Base-by-base conservation (phyloP, 1,284 basidiomycete genomes). In the Trichosporon faecale region DNA sequence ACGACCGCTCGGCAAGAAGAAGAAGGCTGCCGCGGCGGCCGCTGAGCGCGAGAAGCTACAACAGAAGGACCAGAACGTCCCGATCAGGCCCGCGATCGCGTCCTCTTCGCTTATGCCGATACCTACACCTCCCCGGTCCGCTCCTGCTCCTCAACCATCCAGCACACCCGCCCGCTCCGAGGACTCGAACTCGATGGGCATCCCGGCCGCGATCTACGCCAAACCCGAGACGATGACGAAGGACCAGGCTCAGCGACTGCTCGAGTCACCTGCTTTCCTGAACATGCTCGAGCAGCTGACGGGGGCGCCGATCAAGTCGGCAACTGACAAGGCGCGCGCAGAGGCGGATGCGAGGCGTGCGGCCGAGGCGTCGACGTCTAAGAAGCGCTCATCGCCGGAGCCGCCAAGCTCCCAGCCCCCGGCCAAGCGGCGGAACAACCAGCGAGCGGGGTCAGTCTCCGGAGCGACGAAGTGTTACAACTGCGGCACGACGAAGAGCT, bases 401-500 rank as follows among this genome's bases (percentile, higher is more conserved):
- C 57, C 31, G 9, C 6, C 16, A 18, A 31, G 57, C 29, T 61
- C 57, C 27, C 12, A 14, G 16, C 57, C 29, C 11, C 52, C 52
- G 52, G 25, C 57, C 2, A 61, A 61, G 57, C 14, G 29, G 7
- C 57, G 57, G 11, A 33, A 33, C 57, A 33, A 29, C 29, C 29
- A 23, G 18, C 27, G 11, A 31, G 16, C 14, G 21, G 5, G 29
- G 16, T 9, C n/a, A 7, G 27, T 27, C 16, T 12, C 11, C 16
- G 31, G 31, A 21, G 60, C 31, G 61, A 44, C 27, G 14, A 77
- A 76, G 27, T 83, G 82, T 72, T 81, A 70, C 57, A 82, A 82
- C 70, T 83, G 82, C 67, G 77, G 78, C 11, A 75, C 79, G 23
- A 80, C 78, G 3, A 79, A 80, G 66, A 78, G 75, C 57, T 76